Evolutionary conservation across 371 early-diverging fungal species (phyloP), one percentile per base, ranked within the genome.

Genomic region (Mucor plumbeus): DNA sequence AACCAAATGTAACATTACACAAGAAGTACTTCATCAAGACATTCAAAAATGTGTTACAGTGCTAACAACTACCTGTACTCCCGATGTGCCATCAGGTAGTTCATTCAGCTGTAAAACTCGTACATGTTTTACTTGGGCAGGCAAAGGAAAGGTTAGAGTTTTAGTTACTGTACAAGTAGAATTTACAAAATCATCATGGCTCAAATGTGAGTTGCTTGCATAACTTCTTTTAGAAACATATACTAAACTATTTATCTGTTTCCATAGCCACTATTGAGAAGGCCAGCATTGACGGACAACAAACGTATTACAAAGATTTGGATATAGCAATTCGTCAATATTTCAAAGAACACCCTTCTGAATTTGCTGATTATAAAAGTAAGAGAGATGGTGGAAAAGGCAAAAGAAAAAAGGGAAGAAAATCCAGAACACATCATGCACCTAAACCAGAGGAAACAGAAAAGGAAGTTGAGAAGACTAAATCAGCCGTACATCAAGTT

Each of bases 61-160:
- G 0, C 72, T 92, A 33, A 84, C 86, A 1, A 84, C 86, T 4
- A 90, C 91, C 0, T 70, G 71, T 11, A 96, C 97, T 4, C 95
- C 95, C 0, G 89, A 92, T 65, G 86, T 96, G 0, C 96, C 97
- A 17, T 93, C 92, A 7, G 94, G 94, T 26, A 85, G 87, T 26
- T 79, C 88, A n/a, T 97, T 97, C 69, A 75, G 74, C 10, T 84
- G 91, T 19, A 88, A 89, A 61, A 90, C 90, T 40, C 78, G 90
- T 9, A 89, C 88, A 15, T 97, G 97, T 74, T 78, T 97, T 19
- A 89, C 92, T 50, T 92, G 91, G 87, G 87, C 89, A 11, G 84
- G 83, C 5, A 78, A 83, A 21, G 81, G 82, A 13, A 71, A 78
- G 61, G 78, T 88, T 35, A 87, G 85, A 36, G 78, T 92, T 47